Evolutionary conservation across 1,284 basidiomycete species (phyloP), one percentile per base, ranked within the genome.

Genomic region (Paramarasmius palmivorus): DNA sequence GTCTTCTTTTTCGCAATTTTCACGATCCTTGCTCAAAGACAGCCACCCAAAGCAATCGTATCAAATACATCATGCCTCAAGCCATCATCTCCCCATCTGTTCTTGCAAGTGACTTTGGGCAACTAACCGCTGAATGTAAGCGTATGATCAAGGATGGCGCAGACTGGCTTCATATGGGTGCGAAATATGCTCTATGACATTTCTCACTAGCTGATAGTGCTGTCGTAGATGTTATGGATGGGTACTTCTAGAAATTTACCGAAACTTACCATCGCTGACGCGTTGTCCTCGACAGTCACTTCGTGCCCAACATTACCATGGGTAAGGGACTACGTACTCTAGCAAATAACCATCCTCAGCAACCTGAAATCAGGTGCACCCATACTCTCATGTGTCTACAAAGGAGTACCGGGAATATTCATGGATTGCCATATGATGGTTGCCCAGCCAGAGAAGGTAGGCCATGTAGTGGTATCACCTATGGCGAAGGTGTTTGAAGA

Each of bases 401-500:
- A 95, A 72, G 84, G 88, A 44, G 83, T 98, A 19, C 95, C 95
- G 4, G 90, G 88, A 53, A 96, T 98, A 61, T 99, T 95, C 75
- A 99, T 99, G 96, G 97, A 99, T 73, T 98, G 95, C 73, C 97
- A 99, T 74, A 99, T 99, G 97, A 99, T 99, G 97, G 97, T 99
- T 15, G 74, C 95, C 0, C 80, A 98, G 57, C 97, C 97, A 2
- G 90, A 91, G 63, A 88, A 90, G 79, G 95, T 92, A 63, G 20
- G 44, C 2, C n/a, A 34, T 29, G 39, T 40, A n/a, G n/a, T n/a
- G n/a, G n/a, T 48, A 25, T 26, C 12, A 25, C 19, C 29, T 39
- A 29, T 34, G 15, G 41, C 29, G 9, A 19, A 5, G 20, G 2
- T 42, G 20, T 39, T 37, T 49, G n/a, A 38, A 19, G 20, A 45